These are phyloP conservation scores for Sordariomycetes sp. DNA, from an alignment of 2,329 filamentous ascomycete genomes.

Conservation along the genomic window DNA sequence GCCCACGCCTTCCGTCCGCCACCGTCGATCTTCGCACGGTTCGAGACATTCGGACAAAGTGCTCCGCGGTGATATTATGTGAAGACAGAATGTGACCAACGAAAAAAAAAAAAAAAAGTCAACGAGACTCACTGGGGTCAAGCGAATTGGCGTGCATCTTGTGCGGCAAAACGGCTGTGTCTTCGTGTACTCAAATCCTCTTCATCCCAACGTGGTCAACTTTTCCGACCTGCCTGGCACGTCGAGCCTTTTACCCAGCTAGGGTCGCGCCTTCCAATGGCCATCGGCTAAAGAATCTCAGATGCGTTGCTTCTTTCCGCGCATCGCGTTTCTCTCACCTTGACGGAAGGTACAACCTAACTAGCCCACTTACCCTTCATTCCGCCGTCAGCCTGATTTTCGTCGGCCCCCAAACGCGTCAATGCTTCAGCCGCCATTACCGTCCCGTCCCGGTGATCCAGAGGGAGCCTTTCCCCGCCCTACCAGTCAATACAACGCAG, in stretches of 20 bases:
- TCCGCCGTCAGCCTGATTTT: conserved; percentile 4
- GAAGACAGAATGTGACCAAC: not conserved
- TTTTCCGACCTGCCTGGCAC: not conserved
- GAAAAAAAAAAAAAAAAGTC: not conserved
- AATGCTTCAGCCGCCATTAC: not conserved
- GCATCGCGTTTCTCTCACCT: too few species aligned
- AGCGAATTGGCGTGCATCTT: not conserved
- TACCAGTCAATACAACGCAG: not conserved
- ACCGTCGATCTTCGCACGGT: not conserved
- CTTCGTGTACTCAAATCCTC: not conserved
- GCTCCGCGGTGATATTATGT: too few species aligned
- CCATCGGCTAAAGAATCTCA: not conserved
- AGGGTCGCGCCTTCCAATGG: not conserved
- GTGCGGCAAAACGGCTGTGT: not conserved
- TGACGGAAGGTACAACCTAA: not conserved
- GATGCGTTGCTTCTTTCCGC: not conserved
- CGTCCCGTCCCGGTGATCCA: not conserved
- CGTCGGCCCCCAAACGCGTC: conserved; percentile 5
- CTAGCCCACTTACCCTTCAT: not conserved
- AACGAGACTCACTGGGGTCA: not conserved
- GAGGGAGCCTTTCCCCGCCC: not conserved
- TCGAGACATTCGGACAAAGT: not conserved
- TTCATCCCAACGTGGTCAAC: not conserved
- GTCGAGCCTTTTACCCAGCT: not conserved
- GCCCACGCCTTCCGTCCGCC: not conserved